Conservation (phyloP, 108 stramenopile species). For the Schizochytrium sp. region DNA sequence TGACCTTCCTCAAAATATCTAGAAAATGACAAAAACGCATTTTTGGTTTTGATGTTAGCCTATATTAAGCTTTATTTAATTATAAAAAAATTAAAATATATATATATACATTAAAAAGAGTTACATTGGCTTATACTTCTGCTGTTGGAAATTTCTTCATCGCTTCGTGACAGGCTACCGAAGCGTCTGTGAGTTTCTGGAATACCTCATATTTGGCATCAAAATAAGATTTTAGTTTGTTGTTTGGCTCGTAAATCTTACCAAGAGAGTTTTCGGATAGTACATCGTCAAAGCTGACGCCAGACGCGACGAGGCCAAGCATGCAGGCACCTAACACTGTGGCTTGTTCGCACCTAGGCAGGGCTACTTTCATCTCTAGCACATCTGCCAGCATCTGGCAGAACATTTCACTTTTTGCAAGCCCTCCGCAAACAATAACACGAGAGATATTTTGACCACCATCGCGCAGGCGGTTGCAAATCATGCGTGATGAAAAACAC, state of each 20-base stretch:
- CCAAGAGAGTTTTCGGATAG: neutral
- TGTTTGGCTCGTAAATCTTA: neutral
- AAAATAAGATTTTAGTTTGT: neutral
- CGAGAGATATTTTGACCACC: conserved; percentile 2
- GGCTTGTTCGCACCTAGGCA: conserved; percentile 16
- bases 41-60: too few relatives aligned
- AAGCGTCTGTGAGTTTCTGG: neutral
- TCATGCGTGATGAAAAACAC: conserved; percentile 47
- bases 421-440: conserved; percentile 25
- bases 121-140: neutral
- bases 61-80: too few relatives aligned
- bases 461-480: neutral
- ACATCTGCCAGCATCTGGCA: conserved; percentile 25
- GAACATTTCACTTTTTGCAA: conserved; percentile 35
- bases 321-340: conserved; percentile 44
- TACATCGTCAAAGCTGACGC: neutral
- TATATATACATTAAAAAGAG: neutral
- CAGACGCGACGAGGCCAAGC: conserved; percentile 2
- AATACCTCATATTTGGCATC: conserved; percentile 28
- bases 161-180: neutral
- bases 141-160: neutral
- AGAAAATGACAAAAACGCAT: neutral
- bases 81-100: neutral
- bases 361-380: conserved; percentile 5
- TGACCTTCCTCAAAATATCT: too few relatives aligned